These are phyloP conservation scores for Cytospora piceicola DNA, from an alignment of 2,329 filamentous ascomycete species.

Conservation along the genomic window DNA sequence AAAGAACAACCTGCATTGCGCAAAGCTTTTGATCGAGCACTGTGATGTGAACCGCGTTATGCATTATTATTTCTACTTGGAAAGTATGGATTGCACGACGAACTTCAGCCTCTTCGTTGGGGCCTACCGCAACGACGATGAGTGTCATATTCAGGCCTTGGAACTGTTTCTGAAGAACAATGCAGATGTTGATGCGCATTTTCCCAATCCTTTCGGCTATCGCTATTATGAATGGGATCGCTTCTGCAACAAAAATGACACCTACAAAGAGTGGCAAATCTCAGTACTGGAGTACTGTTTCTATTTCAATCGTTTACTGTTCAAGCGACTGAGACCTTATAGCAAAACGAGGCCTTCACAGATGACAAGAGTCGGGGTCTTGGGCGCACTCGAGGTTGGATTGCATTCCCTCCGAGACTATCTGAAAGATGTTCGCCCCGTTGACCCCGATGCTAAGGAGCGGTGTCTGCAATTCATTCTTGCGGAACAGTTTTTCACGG, in stretches of 20 bases:
- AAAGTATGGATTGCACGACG: too few relatives aligned
- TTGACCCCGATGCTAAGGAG: not conserved
- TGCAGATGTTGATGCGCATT: not conserved
- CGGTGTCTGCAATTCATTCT: not conserved
- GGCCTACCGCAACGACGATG: not conserved
- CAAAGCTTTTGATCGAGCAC: not conserved
- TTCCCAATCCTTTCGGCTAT: not conserved
- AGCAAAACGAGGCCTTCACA: not conserved
- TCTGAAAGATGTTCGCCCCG: not conserved
- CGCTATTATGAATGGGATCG: not conserved
- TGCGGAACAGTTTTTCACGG: not conserved
- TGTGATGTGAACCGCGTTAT: not conserved
- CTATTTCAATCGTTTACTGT: not conserved
- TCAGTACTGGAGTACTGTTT: conserved; percentile 12
- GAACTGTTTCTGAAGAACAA: not conserved
- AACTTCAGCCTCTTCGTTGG: not conserved
- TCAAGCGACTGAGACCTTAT: not conserved
- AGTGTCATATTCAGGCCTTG: not conserved
- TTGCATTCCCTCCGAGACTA: not conserved
- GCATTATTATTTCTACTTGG: not conserved
- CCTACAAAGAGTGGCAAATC: not conserved
- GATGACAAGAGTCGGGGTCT: not conserved
- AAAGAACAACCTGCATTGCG: not conserved
- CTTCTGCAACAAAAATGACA: not conserved
- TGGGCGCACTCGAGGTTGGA: not conserved